Evolutionary conservation across 2,329 filamentous ascomycete species (phyloP), one percentile per base, ranked within the genome.

Genomic region (Colletotrichum nymphaeae): DNA sequence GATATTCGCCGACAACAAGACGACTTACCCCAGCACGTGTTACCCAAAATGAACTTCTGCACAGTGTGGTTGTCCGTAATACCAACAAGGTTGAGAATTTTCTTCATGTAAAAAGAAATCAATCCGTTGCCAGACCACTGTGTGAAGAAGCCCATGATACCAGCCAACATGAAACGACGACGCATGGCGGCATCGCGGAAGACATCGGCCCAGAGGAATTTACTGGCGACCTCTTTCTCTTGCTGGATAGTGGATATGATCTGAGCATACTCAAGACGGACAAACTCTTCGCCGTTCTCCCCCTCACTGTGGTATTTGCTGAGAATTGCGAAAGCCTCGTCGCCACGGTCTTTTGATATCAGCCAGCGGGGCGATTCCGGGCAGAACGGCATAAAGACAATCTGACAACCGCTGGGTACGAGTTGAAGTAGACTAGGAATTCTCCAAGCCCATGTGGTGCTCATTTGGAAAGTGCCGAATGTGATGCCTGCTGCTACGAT

Each of bases 191-290:
- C 76, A 26, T 81, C 80, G 1, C 82, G 80, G 5, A 80, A 73
- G 5, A 81, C 76, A 19, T 84, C 77, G 22, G 77, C 76, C 79
- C 77, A 88, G 1, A 83, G 83, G 79, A 88, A 87, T 5, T 78
- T 78, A 30, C 85, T 80, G 1, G 86, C 83, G 53, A 85, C 82
- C 22, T 86, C 82, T 66, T 84, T 84, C 28, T 87, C 86, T 28
- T 85, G 81, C 58, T 83, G 82, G 55, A 89, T 84, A 26, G 87
- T 86, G 73, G 87, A 86, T 64, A 87, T 84, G 78, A 90, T 90
- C 77, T 91, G 86, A 19, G 87, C 86, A 74, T 87, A 89, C 78
- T 91, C 88, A 4, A 90, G 22, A 58, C 86, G 84, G 22, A 91
- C 88, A 14, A 91, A 84, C 11, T 85, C 80, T 0, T 87, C 88